phyloP scores from a whole-genome alignment of 1,284 basidiomycete genomes.

The Leccinum griseonigrum region DNA sequence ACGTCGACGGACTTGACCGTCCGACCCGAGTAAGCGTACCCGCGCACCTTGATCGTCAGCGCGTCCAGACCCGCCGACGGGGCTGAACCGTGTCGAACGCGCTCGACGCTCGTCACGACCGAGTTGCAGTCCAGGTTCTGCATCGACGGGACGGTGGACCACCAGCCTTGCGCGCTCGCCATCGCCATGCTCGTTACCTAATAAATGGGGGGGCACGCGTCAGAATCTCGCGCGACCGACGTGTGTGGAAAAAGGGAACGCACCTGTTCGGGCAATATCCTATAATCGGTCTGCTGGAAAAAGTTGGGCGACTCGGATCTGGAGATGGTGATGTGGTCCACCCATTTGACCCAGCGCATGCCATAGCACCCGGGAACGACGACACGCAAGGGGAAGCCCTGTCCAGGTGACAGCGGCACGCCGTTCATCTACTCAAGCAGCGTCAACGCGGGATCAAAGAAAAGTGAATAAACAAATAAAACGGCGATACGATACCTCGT shows the following conservation, averaged over 20 bases:
- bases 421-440: slow-evolving; percentile 57
- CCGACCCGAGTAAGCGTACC: slow-evolving; percentile 57
- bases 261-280: slow-evolving; percentile 49
- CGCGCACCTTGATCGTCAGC: slow-evolving; percentile 44
- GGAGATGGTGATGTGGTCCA: slow-evolving; percentile 58
- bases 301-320: slow-evolving; percentile 58
- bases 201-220: neutral
- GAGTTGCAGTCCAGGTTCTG: slow-evolving; percentile 63
- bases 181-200: slow-evolving; percentile 50
- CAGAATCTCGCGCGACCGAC: neutral
- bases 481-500: slow-evolving; percentile 41
- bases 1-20: slow-evolving; percentile 52
- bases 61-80: slow-evolving; percentile 22
- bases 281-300: slow-evolving; percentile 69
- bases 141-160: slow-evolving; percentile 55
- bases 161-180: slow-evolving; percentile 39
- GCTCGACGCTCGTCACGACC: slow-evolving; percentile 46
- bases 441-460: slow-evolving; percentile 1
- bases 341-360: slow-evolving; percentile 79
- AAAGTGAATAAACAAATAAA: too few relatives aligned
- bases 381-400: slow-evolving; percentile 68
- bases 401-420: slow-evolving; percentile 55
- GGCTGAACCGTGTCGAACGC: slow-evolving; percentile 17
- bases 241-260: neutral
- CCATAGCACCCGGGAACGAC: slow-evolving; percentile 71